Percentiles rank a stretch among this genome's conserved stretches.
phyloP scores from a whole-genome alignment of 768 basidiomycete genomes.

The Psilocybe cyanescens region DNA sequence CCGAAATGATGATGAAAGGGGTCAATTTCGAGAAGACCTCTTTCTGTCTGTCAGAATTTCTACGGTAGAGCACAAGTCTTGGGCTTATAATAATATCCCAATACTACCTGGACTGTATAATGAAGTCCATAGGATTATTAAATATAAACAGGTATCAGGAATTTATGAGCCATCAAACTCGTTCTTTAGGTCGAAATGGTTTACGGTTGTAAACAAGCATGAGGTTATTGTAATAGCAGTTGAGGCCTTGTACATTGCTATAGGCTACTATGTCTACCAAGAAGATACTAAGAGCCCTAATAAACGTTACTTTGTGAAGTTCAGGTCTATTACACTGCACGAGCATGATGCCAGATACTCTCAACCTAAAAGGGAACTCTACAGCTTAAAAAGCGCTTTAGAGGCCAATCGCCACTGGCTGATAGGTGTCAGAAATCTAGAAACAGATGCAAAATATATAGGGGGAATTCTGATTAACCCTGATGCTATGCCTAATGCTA shows the following conservation, averaged over 20 bases:
- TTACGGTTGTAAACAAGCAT: no score
- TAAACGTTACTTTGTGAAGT: conserved; percentile 29
- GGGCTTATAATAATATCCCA: neutral
- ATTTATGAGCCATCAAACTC: no score
- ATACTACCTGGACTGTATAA: neutral
- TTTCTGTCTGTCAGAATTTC: conserved; percentile 20
- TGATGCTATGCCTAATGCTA: conserved; percentile 20
- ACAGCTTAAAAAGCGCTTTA: conserved; percentile 4
- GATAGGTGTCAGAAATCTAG: conserved; percentile 32
- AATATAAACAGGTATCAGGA: neutral
- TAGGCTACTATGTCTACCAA: conserved; percentile 43
- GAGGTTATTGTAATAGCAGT: conserved; percentile 19
- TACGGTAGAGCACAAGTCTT: neutral
- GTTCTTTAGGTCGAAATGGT: no score
- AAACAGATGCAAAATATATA: conserved; percentile 37
- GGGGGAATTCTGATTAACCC: conserved; percentile 37
- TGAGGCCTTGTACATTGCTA: conserved; percentile 35
- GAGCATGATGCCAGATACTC: conserved; percentile 35
- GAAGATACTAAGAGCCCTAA: conserved; percentile 21
- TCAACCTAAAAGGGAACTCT: conserved; percentile 20
- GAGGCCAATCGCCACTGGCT: conserved; percentile 8
- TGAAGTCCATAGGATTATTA: neutral
- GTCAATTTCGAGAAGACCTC: conserved; percentile 34
- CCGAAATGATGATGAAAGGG: conserved; percentile 36
- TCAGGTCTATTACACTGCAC: conserved; percentile 42